Evolutionary conservation across 1,284 basidiomycete genomes (phyloP).

Genomic region (Cystobasidium pallidum): DNA sequence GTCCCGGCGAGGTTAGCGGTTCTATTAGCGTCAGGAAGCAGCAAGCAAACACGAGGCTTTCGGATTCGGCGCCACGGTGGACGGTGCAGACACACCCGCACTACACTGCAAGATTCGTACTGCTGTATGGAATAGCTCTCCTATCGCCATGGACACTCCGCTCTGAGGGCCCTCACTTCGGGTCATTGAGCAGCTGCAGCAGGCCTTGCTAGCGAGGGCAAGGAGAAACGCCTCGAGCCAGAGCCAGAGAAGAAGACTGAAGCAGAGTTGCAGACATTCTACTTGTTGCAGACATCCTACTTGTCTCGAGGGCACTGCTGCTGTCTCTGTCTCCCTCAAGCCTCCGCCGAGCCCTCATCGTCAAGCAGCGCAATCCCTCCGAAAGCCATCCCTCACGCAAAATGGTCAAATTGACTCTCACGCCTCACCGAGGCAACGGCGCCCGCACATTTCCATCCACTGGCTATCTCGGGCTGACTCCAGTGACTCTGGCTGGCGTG

Average conservation of each 20-base stretch:
- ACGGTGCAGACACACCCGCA: no score
- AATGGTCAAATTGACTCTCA: conserved; percentile 53
- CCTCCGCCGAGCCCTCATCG: background rate
- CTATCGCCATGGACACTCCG: background rate
- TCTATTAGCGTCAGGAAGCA: no score
- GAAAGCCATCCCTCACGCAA: background rate
- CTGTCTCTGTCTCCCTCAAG: conserved; percentile 7
- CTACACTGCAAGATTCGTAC: no score
- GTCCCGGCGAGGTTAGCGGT: no score
- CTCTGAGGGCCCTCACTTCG: background rate
- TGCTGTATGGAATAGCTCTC: background rate
- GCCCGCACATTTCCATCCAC: conserved; percentile 71
- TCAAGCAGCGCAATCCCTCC: background rate
- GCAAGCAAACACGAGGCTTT: no score
- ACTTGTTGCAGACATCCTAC: no score
- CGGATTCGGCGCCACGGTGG: no score
- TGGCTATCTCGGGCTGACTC: conserved; percentile 77
- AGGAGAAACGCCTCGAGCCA: background rate
- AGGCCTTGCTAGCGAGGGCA: background rate
- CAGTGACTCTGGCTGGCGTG: conserved; percentile 74
- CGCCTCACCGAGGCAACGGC: conserved; percentile 62
- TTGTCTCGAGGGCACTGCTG: no score
- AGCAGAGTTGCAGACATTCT: no score
- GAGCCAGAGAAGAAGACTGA: background rate
- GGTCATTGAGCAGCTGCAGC: background rate